Conservation (phyloP, 2,329 filamentous ascomycete species). For the Penicillium sp. region DNA sequence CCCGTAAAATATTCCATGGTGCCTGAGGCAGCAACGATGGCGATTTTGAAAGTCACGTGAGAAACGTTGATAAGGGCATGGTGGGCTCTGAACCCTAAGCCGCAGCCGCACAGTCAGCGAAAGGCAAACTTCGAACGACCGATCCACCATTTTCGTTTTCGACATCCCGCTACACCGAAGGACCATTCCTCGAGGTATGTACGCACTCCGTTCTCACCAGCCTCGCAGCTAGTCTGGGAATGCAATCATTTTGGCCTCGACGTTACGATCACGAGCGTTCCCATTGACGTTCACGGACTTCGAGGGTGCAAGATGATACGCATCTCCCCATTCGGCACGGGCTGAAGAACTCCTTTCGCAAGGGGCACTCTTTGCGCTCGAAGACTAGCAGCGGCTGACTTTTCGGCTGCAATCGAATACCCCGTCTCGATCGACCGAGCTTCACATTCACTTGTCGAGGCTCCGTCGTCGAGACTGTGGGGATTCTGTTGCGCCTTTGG, state of each 20-base stretch:
- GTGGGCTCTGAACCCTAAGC: constrained; percentile 24
- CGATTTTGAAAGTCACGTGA: constrained; percentile 28
- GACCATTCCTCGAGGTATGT: constrained; percentile 40
- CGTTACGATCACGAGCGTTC: constrained; percentile 10
- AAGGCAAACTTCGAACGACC: constrained; percentile 19
- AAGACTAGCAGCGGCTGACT: constrained; percentile 60
- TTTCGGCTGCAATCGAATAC: constrained; percentile 14
- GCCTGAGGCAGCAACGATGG: too few relatives aligned
- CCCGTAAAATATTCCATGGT: too few relatives aligned
- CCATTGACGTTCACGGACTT: constrained; percentile 2
- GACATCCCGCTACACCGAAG: constrained; percentile 23
- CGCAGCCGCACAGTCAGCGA: constrained; percentile 24
- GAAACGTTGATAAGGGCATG: constrained; percentile 20
- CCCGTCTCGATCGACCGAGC: constrained; percentile 4
- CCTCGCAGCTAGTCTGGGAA: constrained; percentile 41
- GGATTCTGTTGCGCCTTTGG: constrained; percentile 9
- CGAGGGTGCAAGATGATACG: constrained; percentile 35
- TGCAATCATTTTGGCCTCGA: constrained; percentile 34
- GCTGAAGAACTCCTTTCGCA: constrained; percentile 62
- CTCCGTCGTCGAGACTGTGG: constrained; percentile 2
- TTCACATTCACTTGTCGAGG: constrained; percentile 1
- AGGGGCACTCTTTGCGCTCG: constrained; percentile 64
- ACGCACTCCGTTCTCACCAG: constrained; percentile 23
- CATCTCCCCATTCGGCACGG: constrained; percentile 46
- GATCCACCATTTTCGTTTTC: constrained; percentile 15